phyloP scores from a whole-genome alignment of 1,284 basidiomycete genomes.

The Tremellales sp. region DNA sequence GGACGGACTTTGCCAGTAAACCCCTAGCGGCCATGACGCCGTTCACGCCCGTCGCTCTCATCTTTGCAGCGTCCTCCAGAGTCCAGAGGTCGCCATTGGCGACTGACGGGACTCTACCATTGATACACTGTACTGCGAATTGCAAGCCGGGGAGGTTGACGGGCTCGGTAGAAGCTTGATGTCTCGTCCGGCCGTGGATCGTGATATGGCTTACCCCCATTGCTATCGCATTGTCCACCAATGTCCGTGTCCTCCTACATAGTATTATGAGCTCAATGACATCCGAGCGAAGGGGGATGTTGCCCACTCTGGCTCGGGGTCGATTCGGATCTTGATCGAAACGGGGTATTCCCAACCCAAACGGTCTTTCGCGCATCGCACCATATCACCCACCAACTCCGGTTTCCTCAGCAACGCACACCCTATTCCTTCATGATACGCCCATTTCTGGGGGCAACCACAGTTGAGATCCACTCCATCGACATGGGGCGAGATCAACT shows the following conservation, averaged over 20 bases:
- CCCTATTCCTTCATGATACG: constrained; percentile 57
- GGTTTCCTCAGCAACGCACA: constrained; percentile 58
- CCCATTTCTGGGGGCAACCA: constrained; percentile 56
- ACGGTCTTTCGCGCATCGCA: constrained; percentile 53
- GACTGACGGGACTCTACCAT: constrained; percentile 54
- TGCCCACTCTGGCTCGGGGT: constrained; percentile 51
- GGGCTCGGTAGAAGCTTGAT: constrained; percentile 55
- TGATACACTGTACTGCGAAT: constrained; percentile 54
- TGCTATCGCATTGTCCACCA: constrained; percentile 51
- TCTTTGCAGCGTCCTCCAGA: constrained; percentile 49
- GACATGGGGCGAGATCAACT: constrained; percentile 53
- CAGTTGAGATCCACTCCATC: constrained; percentile 61
- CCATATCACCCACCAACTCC: constrained; percentile 56
- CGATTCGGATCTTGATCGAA: constrained; percentile 59
- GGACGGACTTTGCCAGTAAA: constrained; percentile 57
- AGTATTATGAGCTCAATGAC: neutral
- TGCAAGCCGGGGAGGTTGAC: constrained; percentile 53
- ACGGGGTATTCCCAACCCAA: constrained; percentile 56
- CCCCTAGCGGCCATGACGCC: constrained; percentile 61
- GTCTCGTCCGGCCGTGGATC: constrained; percentile 58
- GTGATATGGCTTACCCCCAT: constrained; percentile 51
- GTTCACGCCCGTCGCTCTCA: constrained; percentile 52
- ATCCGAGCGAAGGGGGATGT: neutral
- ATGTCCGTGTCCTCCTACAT: constrained; percentile 5
- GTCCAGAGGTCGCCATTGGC: constrained; percentile 60